phyloP scores from a whole-genome alignment of 805 yeast species.

The Myxozyma neotropica region DNA sequence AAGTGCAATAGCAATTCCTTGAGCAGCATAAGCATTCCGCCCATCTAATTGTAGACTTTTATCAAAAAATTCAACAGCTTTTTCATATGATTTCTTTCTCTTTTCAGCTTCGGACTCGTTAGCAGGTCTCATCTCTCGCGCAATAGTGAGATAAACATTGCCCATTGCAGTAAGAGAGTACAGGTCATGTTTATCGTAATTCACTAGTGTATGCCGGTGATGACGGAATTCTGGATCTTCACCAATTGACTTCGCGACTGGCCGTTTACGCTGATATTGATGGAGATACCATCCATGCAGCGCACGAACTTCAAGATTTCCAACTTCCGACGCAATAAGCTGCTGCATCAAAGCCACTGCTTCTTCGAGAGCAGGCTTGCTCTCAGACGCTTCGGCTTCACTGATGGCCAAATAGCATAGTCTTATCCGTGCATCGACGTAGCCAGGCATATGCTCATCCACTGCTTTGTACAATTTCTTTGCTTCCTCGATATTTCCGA shows the following conservation, averaged over 20 bases:
- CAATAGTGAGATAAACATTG: conserved; percentile 77
- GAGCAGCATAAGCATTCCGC: conserved; percentile 91
- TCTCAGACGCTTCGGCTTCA: conserved; percentile 37
- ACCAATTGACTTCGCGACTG: conserved; percentile 51
- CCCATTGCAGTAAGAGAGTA: conserved; percentile 90
- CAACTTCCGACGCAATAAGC: conserved; percentile 56
- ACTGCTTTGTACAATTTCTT: conserved; percentile 56
- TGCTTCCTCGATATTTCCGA: conserved; percentile 46
- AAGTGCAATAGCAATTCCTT: conserved; percentile 90
- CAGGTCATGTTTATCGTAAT: conserved; percentile 77
- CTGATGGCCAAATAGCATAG: conserved; percentile 61
- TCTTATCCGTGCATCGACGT: conserved; percentile 75
- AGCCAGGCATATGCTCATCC: conserved; percentile 64
- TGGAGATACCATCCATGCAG: conserved; percentile 88
- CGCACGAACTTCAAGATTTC: conserved; percentile 80
- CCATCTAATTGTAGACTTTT: conserved; percentile 86
- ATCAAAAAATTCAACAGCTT: conserved; percentile 90
- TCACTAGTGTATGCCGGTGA: conserved; percentile 80
- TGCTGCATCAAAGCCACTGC: conserved; percentile 54
- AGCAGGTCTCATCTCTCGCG: conserved; percentile 66
- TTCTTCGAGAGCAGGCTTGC: conserved; percentile 30
- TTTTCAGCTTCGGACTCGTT: conserved; percentile 56
- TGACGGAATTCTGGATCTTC: conserved; percentile 70
- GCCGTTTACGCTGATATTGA: conserved; percentile 38
- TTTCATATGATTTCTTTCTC: conserved; percentile 70